Conservation (phyloP, 371 early-diverging fungal species). For the Umbelopsis sp. region DNA sequence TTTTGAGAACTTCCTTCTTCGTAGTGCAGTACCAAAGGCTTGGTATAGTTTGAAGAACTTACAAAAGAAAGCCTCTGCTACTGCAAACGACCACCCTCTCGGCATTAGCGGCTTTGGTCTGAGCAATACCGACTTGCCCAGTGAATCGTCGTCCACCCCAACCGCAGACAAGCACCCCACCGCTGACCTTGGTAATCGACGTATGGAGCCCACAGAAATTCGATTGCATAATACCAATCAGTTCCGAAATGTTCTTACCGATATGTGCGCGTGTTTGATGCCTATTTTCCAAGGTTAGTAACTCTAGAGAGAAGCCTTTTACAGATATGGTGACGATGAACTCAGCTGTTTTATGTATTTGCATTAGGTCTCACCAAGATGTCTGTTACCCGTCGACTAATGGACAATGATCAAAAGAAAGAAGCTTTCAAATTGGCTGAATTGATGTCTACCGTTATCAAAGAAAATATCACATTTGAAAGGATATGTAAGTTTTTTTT, state of each 20-base stretch:
- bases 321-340: background rate
- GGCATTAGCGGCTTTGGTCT: slow-evolving; percentile 39
- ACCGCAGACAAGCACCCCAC: slow-evolving; percentile 31
- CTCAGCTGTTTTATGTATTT: background rate
- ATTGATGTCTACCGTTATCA: slow-evolving; percentile 52
- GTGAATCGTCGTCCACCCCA: slow-evolving; percentile 19
- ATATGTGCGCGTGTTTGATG: slow-evolving; percentile 67
- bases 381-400: slow-evolving; percentile 64
- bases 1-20: slow-evolving; percentile 70
- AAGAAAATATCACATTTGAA: slow-evolving; percentile 50
- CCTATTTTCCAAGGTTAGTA: slow-evolving; percentile 69
- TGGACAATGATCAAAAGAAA: slow-evolving; percentile 54
- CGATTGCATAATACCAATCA: slow-evolving; percentile 71
- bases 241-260: slow-evolving; percentile 66
- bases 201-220: slow-evolving; percentile 55
- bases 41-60: slow-evolving; percentile 64
- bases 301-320: background rate
- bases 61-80: slow-evolving; percentile 30
- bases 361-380: slow-evolving; percentile 65
- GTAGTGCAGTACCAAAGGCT: slow-evolving; percentile 61
- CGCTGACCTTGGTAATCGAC: slow-evolving; percentile 27
- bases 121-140: slow-evolving; percentile 6
- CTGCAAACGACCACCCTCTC: slow-evolving; percentile 38
- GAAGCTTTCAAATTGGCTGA: slow-evolving; percentile 65
- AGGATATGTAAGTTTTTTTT: background rate